These are phyloP conservation scores for Curvularia sp. DNA, from an alignment of 2,329 filamentous ascomycete species.

Conservation along the genomic window DNA sequence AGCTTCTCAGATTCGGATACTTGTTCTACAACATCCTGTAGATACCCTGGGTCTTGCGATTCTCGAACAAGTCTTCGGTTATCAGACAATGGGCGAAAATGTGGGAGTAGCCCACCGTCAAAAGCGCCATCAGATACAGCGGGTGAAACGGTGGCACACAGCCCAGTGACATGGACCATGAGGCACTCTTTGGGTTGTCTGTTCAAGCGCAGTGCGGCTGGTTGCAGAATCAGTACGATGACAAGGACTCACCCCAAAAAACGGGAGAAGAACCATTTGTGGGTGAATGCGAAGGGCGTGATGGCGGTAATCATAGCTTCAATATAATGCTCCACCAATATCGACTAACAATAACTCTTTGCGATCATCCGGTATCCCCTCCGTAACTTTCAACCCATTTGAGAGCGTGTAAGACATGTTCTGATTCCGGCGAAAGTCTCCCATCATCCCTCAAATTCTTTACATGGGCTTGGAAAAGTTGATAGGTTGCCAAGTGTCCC, in stretches of 20 bases:
- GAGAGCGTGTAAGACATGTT: constrained; percentile 18
- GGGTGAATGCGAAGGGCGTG: constrained; percentile 23
- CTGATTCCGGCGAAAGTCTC: constrained; percentile 6
- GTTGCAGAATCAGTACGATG: neutral
- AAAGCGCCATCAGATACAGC: constrained; percentile 17
- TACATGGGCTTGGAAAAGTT: constrained; percentile 17
- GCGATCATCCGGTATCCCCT: neutral
- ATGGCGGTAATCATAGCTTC: constrained; percentile 26
- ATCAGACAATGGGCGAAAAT: neutral
- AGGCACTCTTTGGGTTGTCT: constrained; percentile 13
- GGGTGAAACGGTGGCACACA: neutral
- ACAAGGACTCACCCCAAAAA: neutral
- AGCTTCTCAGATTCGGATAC: neutral
- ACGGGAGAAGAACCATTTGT: constrained; percentile 12
- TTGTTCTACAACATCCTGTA: constrained; percentile 2
- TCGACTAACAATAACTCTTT: neutral
- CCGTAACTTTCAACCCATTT: constrained; percentile 27
- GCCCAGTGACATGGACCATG: neutral
- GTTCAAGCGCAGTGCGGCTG: constrained; percentile 5
- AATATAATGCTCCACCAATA: constrained; percentile 11
- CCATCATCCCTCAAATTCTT: constrained; percentile 11
- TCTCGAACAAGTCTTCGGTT: constrained; percentile 14
- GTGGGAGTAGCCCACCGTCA: neutral
- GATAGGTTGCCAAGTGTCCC: constrained; percentile 12
- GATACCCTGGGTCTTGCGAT: constrained; percentile 3